Evolutionary conservation across 164 flowering plant genomes (phyloP), one percentile per base, ranked within the genome.

Genomic region (Paratinospora sagittata): DNA sequence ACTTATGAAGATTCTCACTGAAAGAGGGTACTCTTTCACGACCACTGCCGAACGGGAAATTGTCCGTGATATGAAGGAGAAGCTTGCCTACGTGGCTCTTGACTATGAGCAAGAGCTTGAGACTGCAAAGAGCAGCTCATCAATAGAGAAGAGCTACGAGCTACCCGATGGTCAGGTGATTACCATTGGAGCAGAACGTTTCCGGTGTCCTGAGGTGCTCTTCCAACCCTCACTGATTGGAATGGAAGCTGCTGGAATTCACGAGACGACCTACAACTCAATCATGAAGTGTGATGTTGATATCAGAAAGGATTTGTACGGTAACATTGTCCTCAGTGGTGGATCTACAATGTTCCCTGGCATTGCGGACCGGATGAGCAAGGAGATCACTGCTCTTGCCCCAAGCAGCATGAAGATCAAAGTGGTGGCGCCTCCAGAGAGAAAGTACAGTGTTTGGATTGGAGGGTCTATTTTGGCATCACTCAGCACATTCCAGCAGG

Each of bases 401-500:
- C 94, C 94, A 27, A 89, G 90, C 83, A 87, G 93, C 84, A 89
- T 89, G 93, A 89, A 89, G 83, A 87, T 90, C 76, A 90, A 90
- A 83, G 92, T 90, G 67, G 96, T 90, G 27, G 91, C 96, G 12
- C 96, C 96, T 27, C 96, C 96, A 16, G 96, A 90, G 84, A 88
- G 96, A 81, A 90, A 90, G 73, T 90, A 90, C 81, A 88, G 92
- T 85, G 96, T 90, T 78, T 90, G 96, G 96, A 88, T 87, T 72
- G 92, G 92, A 73, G 95, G 95, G 12, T 89, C 93, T 17, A 89
- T 89, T 72, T 78, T 89, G 82, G 93, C 93, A 30, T 89, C 93
- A 52, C 84, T 89, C 27, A 89, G 93, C 82, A 89, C 90, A 24
- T 89, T 86, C 85, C 91, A 88, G 77, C 91, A 87, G 89, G 90